phyloP scores from a whole-genome alignment of 2,329 filamentous ascomycete species.

The Fusarium chuoi region DNA sequence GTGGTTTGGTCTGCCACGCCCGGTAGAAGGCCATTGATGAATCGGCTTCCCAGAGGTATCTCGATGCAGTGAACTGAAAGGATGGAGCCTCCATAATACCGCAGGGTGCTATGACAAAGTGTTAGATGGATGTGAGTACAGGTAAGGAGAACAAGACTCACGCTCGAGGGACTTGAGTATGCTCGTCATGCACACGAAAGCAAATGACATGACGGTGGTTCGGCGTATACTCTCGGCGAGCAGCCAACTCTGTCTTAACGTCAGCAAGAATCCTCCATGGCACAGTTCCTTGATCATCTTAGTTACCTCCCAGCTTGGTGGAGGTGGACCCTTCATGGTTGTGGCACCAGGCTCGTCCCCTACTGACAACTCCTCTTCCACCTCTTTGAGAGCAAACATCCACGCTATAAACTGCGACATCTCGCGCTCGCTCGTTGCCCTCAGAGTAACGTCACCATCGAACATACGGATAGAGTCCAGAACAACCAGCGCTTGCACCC shows the following conservation, averaged over 20 bases:
- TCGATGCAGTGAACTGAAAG: conserved; percentile 52
- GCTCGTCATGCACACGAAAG: conserved; percentile 48
- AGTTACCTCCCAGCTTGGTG: conserved; percentile 57
- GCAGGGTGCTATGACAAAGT: conserved; percentile 19
- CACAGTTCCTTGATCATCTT: conserved; percentile 1
- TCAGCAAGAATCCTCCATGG: neutral
- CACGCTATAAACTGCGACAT: conserved; percentile 50
- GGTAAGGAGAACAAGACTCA: conserved; percentile 30
- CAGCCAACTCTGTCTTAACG: conserved; percentile 50
- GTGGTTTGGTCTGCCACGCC: conserved; percentile 57
- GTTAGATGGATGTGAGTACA: conserved; percentile 4
- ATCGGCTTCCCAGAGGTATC: conserved; percentile 56
- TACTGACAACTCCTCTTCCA: conserved; percentile 50
- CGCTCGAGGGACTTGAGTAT: conserved; percentile 49
- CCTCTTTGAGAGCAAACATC: conserved; percentile 48
- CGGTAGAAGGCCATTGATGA: conserved; percentile 55
- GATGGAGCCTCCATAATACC: conserved; percentile 23
- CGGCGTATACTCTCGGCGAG: conserved; percentile 55
- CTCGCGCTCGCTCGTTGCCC: conserved; percentile 55
- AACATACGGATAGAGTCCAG: conserved; percentile 56
- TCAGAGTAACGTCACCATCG: conserved; percentile 55
- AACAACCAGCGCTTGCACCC: conserved; percentile 55
- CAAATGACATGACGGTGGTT: conserved; percentile 49
- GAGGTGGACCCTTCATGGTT: conserved; percentile 47
- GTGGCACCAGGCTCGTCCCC: conserved; percentile 32